phyloP scores from a whole-genome alignment of 257 asterid genomes.

The Cordia subcordata region DNA sequence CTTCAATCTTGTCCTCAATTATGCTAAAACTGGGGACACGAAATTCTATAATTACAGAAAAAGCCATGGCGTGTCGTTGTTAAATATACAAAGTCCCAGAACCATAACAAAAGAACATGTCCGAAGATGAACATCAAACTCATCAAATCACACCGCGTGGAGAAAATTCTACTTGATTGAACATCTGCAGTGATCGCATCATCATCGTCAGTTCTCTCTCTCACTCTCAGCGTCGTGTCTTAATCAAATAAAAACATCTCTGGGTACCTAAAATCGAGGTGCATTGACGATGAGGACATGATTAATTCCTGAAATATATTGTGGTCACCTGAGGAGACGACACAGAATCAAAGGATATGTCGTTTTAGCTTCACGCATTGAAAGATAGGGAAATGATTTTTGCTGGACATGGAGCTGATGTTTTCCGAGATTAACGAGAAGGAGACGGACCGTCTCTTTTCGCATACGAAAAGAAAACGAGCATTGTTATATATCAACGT shows the following conservation, averaged over 20 bases:
- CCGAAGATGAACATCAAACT: no score
- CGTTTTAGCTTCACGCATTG: slow-evolving; percentile 13
- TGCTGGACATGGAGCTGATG: no score
- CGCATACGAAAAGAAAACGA: no score
- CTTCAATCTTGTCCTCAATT: neutral
- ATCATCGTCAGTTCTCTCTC: slow-evolving; percentile 15
- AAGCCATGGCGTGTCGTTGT: neutral
- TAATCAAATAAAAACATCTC: slow-evolving; percentile 24
- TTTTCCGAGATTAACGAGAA: no score
- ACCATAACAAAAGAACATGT: neutral
- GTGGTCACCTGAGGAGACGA: slow-evolving; percentile 29
- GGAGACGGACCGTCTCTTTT: no score
- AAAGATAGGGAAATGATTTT: neutral
- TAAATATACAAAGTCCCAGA: neutral
- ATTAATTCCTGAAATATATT: neutral
- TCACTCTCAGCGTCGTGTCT: slow-evolving; percentile 42
- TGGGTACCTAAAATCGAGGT: no score
- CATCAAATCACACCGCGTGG: neutral
- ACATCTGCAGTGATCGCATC: no score
- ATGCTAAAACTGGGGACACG: neutral
- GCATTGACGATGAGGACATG: no score
- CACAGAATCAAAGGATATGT: slow-evolving; percentile 18
- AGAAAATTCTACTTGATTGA: slow-evolving; percentile 29
- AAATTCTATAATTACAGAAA: no score
- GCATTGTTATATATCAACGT: no score